phyloP scores from a whole-genome alignment of 306 rosid species.

The Macrotyloma uniflorum region DNA sequence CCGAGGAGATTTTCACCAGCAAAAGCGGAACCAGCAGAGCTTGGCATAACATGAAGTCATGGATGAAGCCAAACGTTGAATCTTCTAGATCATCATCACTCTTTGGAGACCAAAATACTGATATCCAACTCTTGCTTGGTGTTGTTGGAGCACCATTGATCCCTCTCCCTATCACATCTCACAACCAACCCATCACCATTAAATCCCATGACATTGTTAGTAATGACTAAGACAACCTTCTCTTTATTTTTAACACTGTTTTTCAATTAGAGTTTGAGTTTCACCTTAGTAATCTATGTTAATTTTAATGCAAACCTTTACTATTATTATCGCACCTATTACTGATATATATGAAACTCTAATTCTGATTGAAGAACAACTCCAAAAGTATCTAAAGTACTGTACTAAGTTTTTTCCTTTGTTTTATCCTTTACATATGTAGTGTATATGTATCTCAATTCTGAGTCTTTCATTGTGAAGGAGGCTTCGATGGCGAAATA shows the following conservation, averaged over 20 bases:
- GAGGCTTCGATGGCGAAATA: conserved; percentile 89
- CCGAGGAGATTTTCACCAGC: conserved; percentile 72
- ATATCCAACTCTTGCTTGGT: conserved; percentile 77
- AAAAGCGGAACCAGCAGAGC: conserved; percentile 47
- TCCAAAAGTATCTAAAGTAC: neutral
- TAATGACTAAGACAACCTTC: neutral
- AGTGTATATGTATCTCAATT: neutral
- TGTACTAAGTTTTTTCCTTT: neutral
- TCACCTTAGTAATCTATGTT: neutral
- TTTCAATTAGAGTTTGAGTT: neutral
- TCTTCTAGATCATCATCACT: conserved; percentile 42
- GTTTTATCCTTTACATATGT: neutral
- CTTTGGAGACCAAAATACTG: conserved; percentile 59
- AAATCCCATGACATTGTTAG: conserved; percentile 74
- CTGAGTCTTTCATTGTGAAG: conserved; percentile 35
- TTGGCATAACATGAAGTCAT: conserved; percentile 83
- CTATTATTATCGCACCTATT: neutral
- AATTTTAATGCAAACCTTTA: neutral
- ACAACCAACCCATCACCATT: conserved; percentile 61
- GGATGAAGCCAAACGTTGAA: conserved; percentile 67
- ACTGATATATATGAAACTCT: neutral
- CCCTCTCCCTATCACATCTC: conserved; percentile 62
- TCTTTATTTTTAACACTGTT: neutral
- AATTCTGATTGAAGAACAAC: neutral
- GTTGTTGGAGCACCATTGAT: conserved; percentile 87